Conservation (phyloP, 1,139 yeast species). For the Cylindricascospora bacillispora region DNA sequence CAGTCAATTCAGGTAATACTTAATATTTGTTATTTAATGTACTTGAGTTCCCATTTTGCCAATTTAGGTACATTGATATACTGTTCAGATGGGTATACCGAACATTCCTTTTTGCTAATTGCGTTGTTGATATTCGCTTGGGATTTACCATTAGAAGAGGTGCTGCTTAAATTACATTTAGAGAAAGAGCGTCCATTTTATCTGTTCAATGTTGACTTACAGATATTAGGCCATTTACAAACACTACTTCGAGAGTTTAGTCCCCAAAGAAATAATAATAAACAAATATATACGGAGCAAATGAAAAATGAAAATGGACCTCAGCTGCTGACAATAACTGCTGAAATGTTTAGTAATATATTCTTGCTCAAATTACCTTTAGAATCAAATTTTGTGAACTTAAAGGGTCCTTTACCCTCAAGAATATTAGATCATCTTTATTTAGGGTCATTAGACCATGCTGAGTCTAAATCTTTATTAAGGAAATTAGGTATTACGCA, state of each 20-base stretch:
- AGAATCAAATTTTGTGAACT: slow-evolving; percentile 17
- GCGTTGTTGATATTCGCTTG: slow-evolving; percentile 60
- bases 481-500: slow-evolving; percentile 56
- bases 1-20: slow-evolving; percentile 38
- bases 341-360: slow-evolving; percentile 25
- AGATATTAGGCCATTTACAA: slow-evolving; percentile 51
- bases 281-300: slow-evolving; percentile 1
- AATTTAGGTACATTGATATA: slow-evolving; percentile 34
- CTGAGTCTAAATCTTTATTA: slow-evolving; percentile 55
- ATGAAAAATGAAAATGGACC: slow-evolving; percentile 1
- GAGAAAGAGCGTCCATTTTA: slow-evolving; percentile 68
- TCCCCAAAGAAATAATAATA: slow-evolving; percentile 12
- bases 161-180: slow-evolving; percentile 45
- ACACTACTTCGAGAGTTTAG: slow-evolving; percentile 33
- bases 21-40: slow-evolving; percentile 39
- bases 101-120: slow-evolving; percentile 61
- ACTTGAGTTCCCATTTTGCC: slow-evolving; percentile 10
- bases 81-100: slow-evolving; percentile 90
- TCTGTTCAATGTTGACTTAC: slow-evolving; percentile 65
- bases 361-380: slow-evolving; percentile 20
- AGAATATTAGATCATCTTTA: slow-evolving; percentile 72
- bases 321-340: slow-evolving; percentile 15
- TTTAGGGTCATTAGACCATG: slow-evolving; percentile 76
- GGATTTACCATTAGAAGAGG: slow-evolving; percentile 37
- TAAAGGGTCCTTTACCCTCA: slow-evolving; percentile 31